These are phyloP conservation scores for Ophiognomonia clavigignenti-juglandacearum DNA, from an alignment of 2,329 filamentous ascomycete species.

Conservation along the genomic window DNA sequence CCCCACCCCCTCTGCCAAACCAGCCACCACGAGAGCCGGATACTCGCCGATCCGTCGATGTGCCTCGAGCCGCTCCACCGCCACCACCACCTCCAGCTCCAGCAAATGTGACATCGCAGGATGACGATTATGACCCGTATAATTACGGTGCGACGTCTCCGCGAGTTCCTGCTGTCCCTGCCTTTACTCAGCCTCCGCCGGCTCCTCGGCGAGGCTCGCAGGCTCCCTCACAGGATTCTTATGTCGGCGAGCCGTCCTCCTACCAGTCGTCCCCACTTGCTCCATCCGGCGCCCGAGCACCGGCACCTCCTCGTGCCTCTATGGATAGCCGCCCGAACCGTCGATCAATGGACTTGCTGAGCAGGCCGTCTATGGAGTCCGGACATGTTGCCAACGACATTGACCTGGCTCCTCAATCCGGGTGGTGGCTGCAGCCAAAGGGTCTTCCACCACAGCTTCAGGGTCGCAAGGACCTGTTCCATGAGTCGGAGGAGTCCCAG, in stretches of 20 bases:
- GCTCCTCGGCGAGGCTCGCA: conserved; percentile 30
- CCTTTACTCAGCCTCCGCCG: conserved; percentile 27
- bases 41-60: conserved; percentile 62
- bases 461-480: conserved; percentile 75
- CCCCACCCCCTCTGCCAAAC: conserved; percentile 52
- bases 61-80: conserved; percentile 65
- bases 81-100: conserved; percentile 55
- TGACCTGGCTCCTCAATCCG: conserved; percentile 66
- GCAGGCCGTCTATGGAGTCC: conserved; percentile 69
- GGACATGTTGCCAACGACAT: conserved; percentile 86
- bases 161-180: conserved; percentile 20
- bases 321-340: conserved; percentile 27
- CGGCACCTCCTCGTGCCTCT: conserved; percentile 38
- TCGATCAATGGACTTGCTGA: conserved; percentile 65
- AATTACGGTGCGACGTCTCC: conserved; percentile 41
- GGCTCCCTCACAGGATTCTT: conserved; percentile 37
- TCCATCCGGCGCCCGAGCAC: conserved; percentile 32
- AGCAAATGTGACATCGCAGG: conserved; percentile 32
- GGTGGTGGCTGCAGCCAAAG: conserved; percentile 85
- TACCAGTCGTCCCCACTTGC: conserved; percentile 36
- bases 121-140: conserved; percentile 68
- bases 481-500: conserved; percentile 77
- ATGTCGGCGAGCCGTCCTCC: conserved; percentile 41
- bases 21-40: conserved; percentile 48
- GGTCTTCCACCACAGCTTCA: conserved; percentile 78